These are phyloP conservation scores for Prunus davidiana DNA, from an alignment of 306 rosid genomes.

Conservation along the genomic window DNA sequence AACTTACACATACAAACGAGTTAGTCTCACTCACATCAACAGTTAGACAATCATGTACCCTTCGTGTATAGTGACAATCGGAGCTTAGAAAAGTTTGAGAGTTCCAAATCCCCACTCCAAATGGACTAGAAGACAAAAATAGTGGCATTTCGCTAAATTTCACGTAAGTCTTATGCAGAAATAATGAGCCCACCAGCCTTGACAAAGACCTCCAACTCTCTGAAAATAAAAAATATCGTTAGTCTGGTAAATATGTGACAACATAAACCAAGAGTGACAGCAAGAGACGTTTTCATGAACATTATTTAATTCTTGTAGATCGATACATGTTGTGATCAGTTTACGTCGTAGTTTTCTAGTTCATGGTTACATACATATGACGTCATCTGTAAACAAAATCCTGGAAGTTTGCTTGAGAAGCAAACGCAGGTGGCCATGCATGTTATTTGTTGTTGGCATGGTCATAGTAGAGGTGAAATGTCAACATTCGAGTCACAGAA, in stretches of 20 bases:
- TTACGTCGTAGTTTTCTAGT: neutral
- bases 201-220: neutral
- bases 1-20: too few relatives aligned
- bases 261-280: too few relatives aligned
- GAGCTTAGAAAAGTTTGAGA: neutral
- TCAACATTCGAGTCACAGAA: neutral
- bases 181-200: neutral
- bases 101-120: neutral
- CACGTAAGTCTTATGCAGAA: neutral
- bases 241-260: neutral
- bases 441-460: neutral
- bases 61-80: too few relatives aligned
- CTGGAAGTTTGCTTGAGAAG: neutral
- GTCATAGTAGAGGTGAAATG: conserved; percentile 8
- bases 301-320: too few relatives aligned
- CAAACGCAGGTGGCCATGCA: neutral
- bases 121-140: neutral
- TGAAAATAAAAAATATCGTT: neutral
- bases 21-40: too few relatives aligned
- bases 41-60: too few relatives aligned
- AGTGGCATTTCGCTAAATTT: neutral
- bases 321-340: neutral
- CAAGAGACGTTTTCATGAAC: too few relatives aligned
- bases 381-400: neutral
- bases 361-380: neutral